Percentiles rank a stretch among this genome's conserved stretches.
These are phyloP conservation scores for Ganoderma meredithae DNA, from an alignment of 1,284 basidiomycete species.

Conservation along the genomic window DNA sequence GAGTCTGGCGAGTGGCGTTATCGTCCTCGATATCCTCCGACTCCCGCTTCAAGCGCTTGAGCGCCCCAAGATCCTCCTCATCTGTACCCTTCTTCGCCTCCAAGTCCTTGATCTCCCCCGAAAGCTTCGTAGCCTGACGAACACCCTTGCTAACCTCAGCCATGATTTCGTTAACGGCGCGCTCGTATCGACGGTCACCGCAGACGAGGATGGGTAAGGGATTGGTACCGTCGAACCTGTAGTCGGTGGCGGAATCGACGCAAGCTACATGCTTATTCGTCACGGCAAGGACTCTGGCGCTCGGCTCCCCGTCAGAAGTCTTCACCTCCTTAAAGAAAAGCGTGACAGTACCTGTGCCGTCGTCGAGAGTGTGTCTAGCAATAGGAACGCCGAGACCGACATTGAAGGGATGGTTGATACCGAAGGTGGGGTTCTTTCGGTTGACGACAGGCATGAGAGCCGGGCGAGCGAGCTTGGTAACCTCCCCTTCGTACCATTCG, in stretches of 20 bases:
- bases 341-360: too few relatives aligned
- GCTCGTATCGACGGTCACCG: slow-evolving; percentile 32
- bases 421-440: too few relatives aligned
- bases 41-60: slow-evolving; percentile 23
- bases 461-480: too few relatives aligned
- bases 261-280: slow-evolving; percentile 37
- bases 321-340: too few relatives aligned
- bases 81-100: neutral
- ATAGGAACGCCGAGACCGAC: too few relatives aligned
- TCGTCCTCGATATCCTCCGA: slow-evolving; percentile 32
- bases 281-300: slow-evolving; percentile 39
- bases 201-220: slow-evolving; percentile 40
- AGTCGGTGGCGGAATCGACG: slow-evolving; percentile 38
- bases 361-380: too few relatives aligned
- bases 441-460: too few relatives aligned
- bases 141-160: neutral
- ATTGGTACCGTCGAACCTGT: slow-evolving; percentile 37
- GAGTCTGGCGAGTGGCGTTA: slow-evolving; percentile 32
- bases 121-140: neutral
- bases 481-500: too few relatives aligned
- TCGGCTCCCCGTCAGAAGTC: slow-evolving; percentile 36
- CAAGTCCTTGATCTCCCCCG: neutral
- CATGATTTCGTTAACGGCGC: neutral
- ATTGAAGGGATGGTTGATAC: too few relatives aligned
- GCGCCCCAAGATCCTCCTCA: slow-evolving; percentile 8